phyloP scores from a whole-genome alignment of 495 filamentous ascomycete genomes.

The Lasiosphaeria ovina region DNA sequence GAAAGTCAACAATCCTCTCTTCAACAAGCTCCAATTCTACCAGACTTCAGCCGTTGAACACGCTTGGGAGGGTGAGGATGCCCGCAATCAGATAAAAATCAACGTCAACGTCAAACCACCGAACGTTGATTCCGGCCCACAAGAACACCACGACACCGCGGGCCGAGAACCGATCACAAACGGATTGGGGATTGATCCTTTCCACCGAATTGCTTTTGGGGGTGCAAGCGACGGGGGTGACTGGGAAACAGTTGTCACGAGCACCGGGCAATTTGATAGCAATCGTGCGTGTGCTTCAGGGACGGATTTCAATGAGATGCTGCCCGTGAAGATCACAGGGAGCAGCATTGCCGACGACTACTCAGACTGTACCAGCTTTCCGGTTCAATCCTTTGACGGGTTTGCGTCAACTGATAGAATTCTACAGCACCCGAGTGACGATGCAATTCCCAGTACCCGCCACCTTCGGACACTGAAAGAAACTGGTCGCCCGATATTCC shows the following conservation, averaged over 20 bases:
- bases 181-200: neutral
- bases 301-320: slow-evolving; percentile 12
- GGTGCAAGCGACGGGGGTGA: slow-evolving; percentile 26
- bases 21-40: slow-evolving; percentile 17
- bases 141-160: neutral
- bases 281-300: slow-evolving; percentile 23
- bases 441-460: slow-evolving; percentile 4
- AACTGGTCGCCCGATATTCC: slow-evolving; percentile 24
- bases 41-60: slow-evolving; percentile 5
- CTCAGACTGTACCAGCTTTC: slow-evolving; percentile 29
- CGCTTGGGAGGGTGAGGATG: slow-evolving; percentile 14
- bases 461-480: slow-evolving; percentile 24
- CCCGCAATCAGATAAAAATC: slow-evolving; percentile 16
- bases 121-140: neutral
- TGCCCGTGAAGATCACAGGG: slow-evolving; percentile 26
- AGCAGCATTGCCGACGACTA: slow-evolving; percentile 39
- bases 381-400: slow-evolving; percentile 2
- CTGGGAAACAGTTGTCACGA: slow-evolving; percentile 30
- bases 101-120: slow-evolving; percentile 11
- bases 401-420: slow-evolving; percentile 28
- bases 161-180: neutral
- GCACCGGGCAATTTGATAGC: slow-evolving; percentile 28
- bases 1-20: slow-evolving; percentile 18
- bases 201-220: neutral
- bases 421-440: slow-evolving; percentile 22